Base-by-base conservation (phyloP, 805 yeast species). In the Zygoascus ofunaensis region DNA sequence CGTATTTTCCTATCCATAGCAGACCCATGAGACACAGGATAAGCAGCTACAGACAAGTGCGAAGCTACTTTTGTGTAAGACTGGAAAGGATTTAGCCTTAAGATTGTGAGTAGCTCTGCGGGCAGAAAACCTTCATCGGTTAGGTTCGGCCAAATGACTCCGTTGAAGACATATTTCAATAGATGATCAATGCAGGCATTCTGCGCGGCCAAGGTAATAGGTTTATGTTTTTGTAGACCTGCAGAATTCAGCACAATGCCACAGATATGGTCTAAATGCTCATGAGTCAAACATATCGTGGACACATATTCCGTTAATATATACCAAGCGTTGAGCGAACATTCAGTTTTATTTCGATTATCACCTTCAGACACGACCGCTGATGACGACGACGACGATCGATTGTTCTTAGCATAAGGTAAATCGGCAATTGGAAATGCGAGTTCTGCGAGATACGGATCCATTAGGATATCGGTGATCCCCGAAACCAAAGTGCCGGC, bases 231-330 rank as follows among this genome's bases (percentile, higher is more conserved):
- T 7, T 57, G 47, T 50, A 74, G 70, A 14, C 72, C 69, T 0
- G 95, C 85, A 2, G 89, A 76, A 56, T 87, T 87, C 42, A 87
- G 63, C 0, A 80, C 76, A 39, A 87, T 57, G 0, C 82, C 84
- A 7, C 73, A 58, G 12, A 86, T 69, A 59, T 87, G 97, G 60
- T 87, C 97, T 42, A 87, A 57, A 61, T 87, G 97, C 0, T 90
- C 76, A 61, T 87, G 97, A 0, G 95, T 76, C 22, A 87, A 72
- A 39, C 63, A 62, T 15, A 63, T 49, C 12, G 60, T 47, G 4
- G 54, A 39, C n/a, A 61, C 47, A 14, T 49, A 43, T 4, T 55
- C 47, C n/a, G 51, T 48, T n/a, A 56, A 43, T 4, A 61, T 53
- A 38, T 53, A 34, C 39, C 58, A 55, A 7, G 64, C 55, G 30